phyloP scores from a whole-genome alignment of 306 rosid species.

The Sindora glabra region DNA sequence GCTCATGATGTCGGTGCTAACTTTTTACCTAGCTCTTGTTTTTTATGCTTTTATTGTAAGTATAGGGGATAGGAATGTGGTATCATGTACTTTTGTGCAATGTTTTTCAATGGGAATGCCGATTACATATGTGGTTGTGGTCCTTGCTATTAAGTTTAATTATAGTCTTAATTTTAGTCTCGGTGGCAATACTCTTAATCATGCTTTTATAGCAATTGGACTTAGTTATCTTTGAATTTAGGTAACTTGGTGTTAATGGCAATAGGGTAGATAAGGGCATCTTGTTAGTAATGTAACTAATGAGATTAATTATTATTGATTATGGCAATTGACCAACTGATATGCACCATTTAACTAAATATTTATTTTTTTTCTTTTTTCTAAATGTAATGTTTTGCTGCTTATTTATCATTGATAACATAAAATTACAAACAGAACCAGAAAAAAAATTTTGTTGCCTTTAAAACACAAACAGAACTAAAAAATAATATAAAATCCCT shows the following conservation, averaged over 20 bases:
- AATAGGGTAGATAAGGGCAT: slow-evolving; percentile 31
- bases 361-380: too few species aligned
- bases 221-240: slow-evolving; percentile 30
- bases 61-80: slow-evolving; percentile 51
- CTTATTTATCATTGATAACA: too few species aligned
- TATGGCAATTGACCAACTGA: too few species aligned
- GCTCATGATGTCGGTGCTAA: slow-evolving; percentile 35
- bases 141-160: slow-evolving; percentile 38
- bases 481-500: too few species aligned
- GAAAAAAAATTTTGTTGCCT: too few species aligned
- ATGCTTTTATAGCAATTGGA: slow-evolving; percentile 18
- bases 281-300: slow-evolving; percentile 32
- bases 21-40: slow-evolving; percentile 25
- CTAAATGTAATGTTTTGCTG: too few species aligned
- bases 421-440: too few species aligned
- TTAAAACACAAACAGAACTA: too few species aligned
- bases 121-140: slow-evolving; percentile 29
- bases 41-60: slow-evolving; percentile 51
- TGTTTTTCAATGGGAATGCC: slow-evolving; percentile 36
- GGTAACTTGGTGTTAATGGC: slow-evolving; percentile 30
- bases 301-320: slow-evolving; percentile 21
- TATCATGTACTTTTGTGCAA: slow-evolving; percentile 42
- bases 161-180: slow-evolving; percentile 28
- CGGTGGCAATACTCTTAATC: slow-evolving; percentile 45
- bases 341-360: too few species aligned